Base-by-base conservation (phyloP, 805 yeast species). In the Deakozyma indianensis region DNA sequence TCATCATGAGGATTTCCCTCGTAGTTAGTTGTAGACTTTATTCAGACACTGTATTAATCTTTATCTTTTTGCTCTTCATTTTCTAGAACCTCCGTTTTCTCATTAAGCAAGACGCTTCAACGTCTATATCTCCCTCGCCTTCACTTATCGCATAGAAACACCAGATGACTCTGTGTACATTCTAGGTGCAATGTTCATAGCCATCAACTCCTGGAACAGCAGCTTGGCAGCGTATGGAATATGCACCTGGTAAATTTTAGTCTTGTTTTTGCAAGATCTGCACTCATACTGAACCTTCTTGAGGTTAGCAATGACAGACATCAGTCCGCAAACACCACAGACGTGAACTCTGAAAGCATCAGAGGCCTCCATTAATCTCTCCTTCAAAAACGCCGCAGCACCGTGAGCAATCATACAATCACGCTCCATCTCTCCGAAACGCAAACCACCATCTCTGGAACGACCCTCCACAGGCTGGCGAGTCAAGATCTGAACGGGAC, bases 341-440 rank as follows among this genome's bases (percentile, higher is more conserved):
- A 92, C 81, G 62, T 92, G 97, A 40, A 92, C 97, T 66, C 97
- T 77, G 73, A 92, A 92, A 1, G 97, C 96, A 70, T 92, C 99
- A 0, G 97, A 90, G 11, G 96, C 96, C 66, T 92, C 97, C 96
- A 92, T 90, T 64, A 92, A 72, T 64, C 99, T 77, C 69, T 92
- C 99, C 66, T 90, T 87, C 70, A 92, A 75, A 72, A 92, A 90
- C 4, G 96, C 94, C 3, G 98, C 96, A 14, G 96, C 97, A 64
- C 99, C 99, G 63, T 92, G 97, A 1, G 99, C 98, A 73, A 92
- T 92, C 96, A 92, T 90, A 82, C 99, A 92, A 74, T 92, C 99
- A 72, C 99, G 85, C 69, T 92, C 99, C 99, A 92, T 92, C 67
- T 90, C 98, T 60, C 98, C 98, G 76, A 90, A 88, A 68, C 98